Evolutionary conservation across 805 yeast species (phyloP).

Genomic region (Zygotorulaspora chibaensis): DNA sequence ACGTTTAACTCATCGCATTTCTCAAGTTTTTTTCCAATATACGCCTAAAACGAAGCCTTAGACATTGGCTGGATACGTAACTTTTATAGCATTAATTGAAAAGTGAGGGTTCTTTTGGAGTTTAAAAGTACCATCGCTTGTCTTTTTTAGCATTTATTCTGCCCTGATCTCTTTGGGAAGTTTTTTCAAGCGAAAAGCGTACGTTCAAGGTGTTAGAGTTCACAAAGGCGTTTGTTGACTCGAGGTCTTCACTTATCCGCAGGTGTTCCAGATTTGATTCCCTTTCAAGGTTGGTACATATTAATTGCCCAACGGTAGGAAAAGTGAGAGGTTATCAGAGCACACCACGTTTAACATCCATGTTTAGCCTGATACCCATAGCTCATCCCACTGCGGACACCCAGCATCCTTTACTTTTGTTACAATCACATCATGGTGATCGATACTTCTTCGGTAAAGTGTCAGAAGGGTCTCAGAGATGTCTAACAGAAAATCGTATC

Average conservation of each 20-base stretch:
- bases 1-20: slow-evolving; percentile 3
- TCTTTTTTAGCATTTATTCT: neutral
- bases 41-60: too few relatives aligned
- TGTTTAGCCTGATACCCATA: slow-evolving; percentile 50
- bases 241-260: neutral
- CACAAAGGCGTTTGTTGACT: slow-evolving; percentile 2
- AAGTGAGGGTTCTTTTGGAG: too few relatives aligned
- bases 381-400: slow-evolving; percentile 63
- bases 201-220: slow-evolving; percentile 12
- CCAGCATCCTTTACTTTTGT: slow-evolving; percentile 50
- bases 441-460: slow-evolving; percentile 69
- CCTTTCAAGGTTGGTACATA: neutral
- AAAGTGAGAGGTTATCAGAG: slow-evolving; percentile 4
- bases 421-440: slow-evolving; percentile 39
- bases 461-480: slow-evolving; percentile 84
- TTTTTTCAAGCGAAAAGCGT: neutral
- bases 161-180: neutral
- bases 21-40: slow-evolving; percentile 3
- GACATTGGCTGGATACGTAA: too few relatives aligned
- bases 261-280: neutral
- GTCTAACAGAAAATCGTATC: slow-evolving; percentile 56
- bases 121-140: neutral
- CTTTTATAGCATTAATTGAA: too few relatives aligned
- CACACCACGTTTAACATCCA: slow-evolving; percentile 20
- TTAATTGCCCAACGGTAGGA: neutral